Evolutionary conservation across 2,329 filamentous ascomycete genomes (phyloP).

Genomic region (Alternaria hordeiaustralica): DNA sequence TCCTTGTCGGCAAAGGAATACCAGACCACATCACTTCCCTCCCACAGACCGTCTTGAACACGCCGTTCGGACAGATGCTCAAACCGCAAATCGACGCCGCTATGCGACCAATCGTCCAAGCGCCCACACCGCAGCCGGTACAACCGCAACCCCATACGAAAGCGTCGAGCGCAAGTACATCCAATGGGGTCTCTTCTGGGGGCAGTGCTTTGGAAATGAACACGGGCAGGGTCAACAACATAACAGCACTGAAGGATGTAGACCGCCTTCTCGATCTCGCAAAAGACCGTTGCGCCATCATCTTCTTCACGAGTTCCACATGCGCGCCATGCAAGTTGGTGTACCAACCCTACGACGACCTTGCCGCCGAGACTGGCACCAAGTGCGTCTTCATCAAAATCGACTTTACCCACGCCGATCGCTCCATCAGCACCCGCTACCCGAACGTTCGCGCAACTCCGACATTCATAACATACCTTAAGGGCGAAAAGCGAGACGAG

Average conservation of each 20-base stretch:
- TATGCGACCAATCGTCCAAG: conserved; percentile 68
- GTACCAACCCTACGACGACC: conserved; percentile 80
- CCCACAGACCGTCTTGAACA: conserved; percentile 82
- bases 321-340: conserved; percentile 84
- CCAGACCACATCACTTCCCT: conserved; percentile 85
- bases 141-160: conserved; percentile 19
- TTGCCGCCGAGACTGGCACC: conserved; percentile 74
- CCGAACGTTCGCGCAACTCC: conserved; percentile 75
- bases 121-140: conserved; percentile 52
- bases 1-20: conserved; percentile 86
- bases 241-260: conserved; percentile 65
- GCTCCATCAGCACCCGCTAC: conserved; percentile 68
- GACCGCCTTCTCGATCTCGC: conserved; percentile 67
- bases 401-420: conserved; percentile 71
- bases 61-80: conserved; percentile 87
- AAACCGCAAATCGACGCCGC: conserved; percentile 74
- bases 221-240: conserved; percentile 64
- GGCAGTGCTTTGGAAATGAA: conserved; percentile 25
- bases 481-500: conserved; percentile 74
- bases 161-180: conserved; percentile 6
- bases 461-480: conserved; percentile 85
- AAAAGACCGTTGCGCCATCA: conserved; percentile 71
- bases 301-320: conserved; percentile 92
- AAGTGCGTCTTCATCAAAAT: conserved; percentile 81
- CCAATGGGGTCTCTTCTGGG: conserved; percentile 15